Conservation (phyloP, 805 yeast species). For the Phaffomyces antillensis region DNA sequence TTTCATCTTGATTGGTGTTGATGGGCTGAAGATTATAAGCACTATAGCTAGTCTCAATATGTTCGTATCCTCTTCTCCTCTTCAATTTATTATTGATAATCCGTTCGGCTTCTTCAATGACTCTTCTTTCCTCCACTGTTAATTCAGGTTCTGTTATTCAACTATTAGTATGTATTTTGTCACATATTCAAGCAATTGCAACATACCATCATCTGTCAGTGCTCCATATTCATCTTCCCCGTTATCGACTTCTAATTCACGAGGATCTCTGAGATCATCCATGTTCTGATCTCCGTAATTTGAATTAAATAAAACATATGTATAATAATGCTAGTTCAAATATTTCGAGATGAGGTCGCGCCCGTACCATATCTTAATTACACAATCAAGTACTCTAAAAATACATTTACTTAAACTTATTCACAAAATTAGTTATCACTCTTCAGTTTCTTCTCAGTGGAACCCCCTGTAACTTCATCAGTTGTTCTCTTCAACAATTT, state of each 20-base stretch:
- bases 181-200: no score
- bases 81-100: neutral
- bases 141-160: neutral
- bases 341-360: neutral
- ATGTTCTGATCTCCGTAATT: neutral
- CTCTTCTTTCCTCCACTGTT: neutral
- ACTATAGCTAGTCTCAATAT: no score
- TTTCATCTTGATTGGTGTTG: no score
- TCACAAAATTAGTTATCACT: constrained; percentile 4
- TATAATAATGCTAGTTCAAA: no score
- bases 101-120: neutral
- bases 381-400: neutral
- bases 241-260: constrained; percentile 1
- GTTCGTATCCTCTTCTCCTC: neutral
- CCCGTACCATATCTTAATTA: neutral
- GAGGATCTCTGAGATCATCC: constrained; percentile 13
- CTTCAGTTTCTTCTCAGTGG: constrained; percentile 25
- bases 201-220: constrained; percentile 10
- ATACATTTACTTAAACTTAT: neutral
- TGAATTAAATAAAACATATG: no score
- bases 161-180: neutral
- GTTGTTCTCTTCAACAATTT: constrained; percentile 18
- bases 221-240: constrained; percentile 7
- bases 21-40: no score
- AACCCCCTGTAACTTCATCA: constrained; percentile 18